Evolutionary conservation across 148 eudicot genomes (phyloP).

Genomic region (Fallopia convolvulus): DNA sequence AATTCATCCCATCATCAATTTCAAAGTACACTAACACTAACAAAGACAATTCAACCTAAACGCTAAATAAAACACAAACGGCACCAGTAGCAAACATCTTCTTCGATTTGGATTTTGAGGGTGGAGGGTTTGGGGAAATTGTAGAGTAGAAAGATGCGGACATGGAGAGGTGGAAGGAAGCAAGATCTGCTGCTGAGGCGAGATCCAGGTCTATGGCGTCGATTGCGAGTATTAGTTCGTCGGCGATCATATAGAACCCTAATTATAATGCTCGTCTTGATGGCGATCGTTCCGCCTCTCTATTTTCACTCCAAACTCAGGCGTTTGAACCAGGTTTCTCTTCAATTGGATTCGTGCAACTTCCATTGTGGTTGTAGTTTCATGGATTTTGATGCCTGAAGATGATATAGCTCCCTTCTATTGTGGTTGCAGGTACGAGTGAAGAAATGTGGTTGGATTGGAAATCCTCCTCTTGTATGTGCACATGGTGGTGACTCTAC

Average conservation of each 20-base stretch:
- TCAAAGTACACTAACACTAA: too few relatives aligned
- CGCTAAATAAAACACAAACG: too few relatives aligned
- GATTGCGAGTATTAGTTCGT: background rate
- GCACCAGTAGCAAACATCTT: background rate
- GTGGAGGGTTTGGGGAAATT: background rate
- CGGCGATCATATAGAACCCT: slow-evolving; percentile 1
- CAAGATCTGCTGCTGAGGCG: slow-evolving; percentile 1
- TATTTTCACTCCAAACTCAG: slow-evolving; percentile 34
- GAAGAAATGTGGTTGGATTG: slow-evolving; percentile 74
- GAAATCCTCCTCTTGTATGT: slow-evolving; percentile 80
- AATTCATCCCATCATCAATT: too few relatives aligned
- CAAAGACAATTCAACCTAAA: background rate
- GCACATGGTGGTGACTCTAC: slow-evolving; percentile 98
- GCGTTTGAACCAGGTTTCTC: slow-evolving; percentile 23
- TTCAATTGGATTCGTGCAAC: background rate
- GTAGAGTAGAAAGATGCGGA: background rate
- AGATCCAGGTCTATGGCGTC: slow-evolving; percentile 9
- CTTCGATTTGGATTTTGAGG: background rate
- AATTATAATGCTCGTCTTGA: background rate
- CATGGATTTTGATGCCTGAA: background rate
- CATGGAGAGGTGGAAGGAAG: background rate
- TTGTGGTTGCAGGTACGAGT: slow-evolving; percentile 53
- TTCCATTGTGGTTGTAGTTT: background rate
- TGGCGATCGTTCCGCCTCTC: slow-evolving; percentile 25
- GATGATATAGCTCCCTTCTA: slow-evolving; percentile 6